A percentile compares a stretch with the other conserved stretches of the same genome.
Evolutionary conservation across 2,329 filamentous ascomycete species (phyloP).

Genomic region (Mariannaea elegans): DNA sequence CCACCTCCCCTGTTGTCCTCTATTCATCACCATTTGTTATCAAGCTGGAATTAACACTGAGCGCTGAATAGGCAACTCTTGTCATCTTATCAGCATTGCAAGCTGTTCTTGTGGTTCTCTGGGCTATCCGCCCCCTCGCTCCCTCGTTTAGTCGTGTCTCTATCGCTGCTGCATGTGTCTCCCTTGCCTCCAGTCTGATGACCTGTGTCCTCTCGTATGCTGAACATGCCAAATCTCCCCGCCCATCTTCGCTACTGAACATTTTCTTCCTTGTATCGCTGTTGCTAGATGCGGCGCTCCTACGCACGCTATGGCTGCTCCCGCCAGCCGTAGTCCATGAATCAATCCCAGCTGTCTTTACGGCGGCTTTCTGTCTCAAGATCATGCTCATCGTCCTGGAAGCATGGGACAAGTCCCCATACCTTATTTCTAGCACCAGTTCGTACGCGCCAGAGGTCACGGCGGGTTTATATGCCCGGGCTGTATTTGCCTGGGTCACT

Average conservation of each 20-base stretch:
- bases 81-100: conserved; percentile 43
- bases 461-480: conserved; percentile 50
- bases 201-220: conserved; percentile 44
- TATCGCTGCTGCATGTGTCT: conserved; percentile 44
- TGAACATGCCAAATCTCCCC: conserved; percentile 44
- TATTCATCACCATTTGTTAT: no score
- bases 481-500: conserved; percentile 51
- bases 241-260: conserved; percentile 45
- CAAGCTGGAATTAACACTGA: conserved; percentile 3
- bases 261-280: conserved; percentile 47
- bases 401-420: conserved; percentile 48
- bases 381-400: conserved; percentile 48
- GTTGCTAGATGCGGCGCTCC: conserved; percentile 45
- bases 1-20: background rate
- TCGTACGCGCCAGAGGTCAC: conserved; percentile 47
- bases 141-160: conserved; percentile 40
- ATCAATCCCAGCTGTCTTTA: conserved; percentile 46
- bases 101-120: conserved; percentile 45
- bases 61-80: conserved; percentile 32
- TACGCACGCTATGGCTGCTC: conserved; percentile 48
- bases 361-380: conserved; percentile 48
- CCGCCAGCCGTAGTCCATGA: conserved; percentile 26
- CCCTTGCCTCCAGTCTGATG: conserved; percentile 44
- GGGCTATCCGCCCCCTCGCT: conserved; percentile 33
- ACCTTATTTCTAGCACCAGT: conserved; percentile 42